Evolutionary conservation across 2,329 filamentous ascomycete genomes (phyloP), one percentile per base, ranked within the genome.

Genomic region (Eutypella sp.): DNA sequence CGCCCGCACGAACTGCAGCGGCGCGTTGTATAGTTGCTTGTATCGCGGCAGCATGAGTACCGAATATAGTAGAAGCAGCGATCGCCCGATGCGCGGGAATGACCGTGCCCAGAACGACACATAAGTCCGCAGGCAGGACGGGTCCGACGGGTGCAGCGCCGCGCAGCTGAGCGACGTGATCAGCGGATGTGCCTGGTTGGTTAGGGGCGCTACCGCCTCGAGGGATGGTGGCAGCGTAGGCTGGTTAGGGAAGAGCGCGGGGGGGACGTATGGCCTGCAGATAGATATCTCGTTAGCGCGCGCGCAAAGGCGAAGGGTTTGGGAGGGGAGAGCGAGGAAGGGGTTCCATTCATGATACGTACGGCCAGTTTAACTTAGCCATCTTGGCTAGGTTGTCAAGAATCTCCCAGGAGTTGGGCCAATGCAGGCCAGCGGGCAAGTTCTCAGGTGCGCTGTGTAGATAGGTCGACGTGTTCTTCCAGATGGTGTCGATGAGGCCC

Each of bases 91-190:
- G 1, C 79, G 74, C 0, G 91, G 90, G 65, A 96, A 93, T 2
- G 89, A 85, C 45, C 81, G 79, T 47, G 96, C 81, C 79, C 88
- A 92, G 68, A 93, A 95, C 49, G 88, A 87, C 39, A 96, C 71
- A 63, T 91, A 95, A 3, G 89, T 95, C 24, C 88, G 87, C 31
- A 85, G 78, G 66, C 92, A 99, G 16, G 88, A 95, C 1, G 92
- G 91, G 58, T 95, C 88, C 16, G 80, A 75, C 0, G 92, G 91
- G 63, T 99, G 92, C 2, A 97, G 80, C 2, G 92, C 78, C 1
- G 92, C 92, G 68, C 93, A 99, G 37, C 89, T 92, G 18, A 96
- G 80, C 22, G 84, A 85, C 9, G 80, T 84, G 63, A 95, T 92
- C 36, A 89, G 82, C 2, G 92, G 92, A 60, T 97, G 92, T 0